A percentile compares a stretch with the other conserved stretches of the same genome.
These are phyloP conservation scores for Paraleonurus japonicus DNA, from an alignment of 257 asterid species.

Conservation along the genomic window DNA sequence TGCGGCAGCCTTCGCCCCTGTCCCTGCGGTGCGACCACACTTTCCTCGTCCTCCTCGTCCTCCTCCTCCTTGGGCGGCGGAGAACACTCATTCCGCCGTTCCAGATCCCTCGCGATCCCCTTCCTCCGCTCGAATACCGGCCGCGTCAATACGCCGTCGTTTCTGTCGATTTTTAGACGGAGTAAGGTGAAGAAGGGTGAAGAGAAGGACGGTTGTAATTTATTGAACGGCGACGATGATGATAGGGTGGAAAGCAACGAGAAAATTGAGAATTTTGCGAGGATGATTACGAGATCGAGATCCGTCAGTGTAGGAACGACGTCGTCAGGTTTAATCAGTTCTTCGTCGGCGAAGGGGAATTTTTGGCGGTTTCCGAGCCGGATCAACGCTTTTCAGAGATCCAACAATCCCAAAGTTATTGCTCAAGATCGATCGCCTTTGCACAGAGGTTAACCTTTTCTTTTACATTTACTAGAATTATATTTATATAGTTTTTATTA, in stretches of 20 bases:
- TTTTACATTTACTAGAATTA: neutral
- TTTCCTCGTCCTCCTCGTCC: constrained; percentile 29
- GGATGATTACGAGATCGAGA: constrained; percentile 67
- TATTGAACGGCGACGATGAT: neutral
- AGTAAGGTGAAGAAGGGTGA: constrained; percentile 34
- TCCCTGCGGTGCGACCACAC: too few relatives aligned
- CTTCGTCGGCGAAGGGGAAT: constrained; percentile 41
- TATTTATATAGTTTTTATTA: neutral
- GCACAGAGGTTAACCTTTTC: constrained; percentile 43
- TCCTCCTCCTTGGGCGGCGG: constrained; percentile 29
- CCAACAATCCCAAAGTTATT: constrained; percentile 41
- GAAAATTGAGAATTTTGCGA: constrained; percentile 57
- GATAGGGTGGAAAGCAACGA: constrained; percentile 21
- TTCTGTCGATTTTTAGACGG: constrained; percentile 41
- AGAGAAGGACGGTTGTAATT: neutral
- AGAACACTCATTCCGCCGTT: constrained; percentile 57
- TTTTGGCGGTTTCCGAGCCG: constrained; percentile 52
- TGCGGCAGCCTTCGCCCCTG: constrained; percentile 80
- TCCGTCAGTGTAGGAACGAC: constrained; percentile 46
- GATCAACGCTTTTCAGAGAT: constrained; percentile 60
- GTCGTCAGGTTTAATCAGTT: constrained; percentile 19
- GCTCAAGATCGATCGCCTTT: constrained; percentile 50
- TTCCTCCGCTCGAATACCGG: constrained; percentile 45
- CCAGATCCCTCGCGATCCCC: constrained; percentile 75
- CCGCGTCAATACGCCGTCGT: constrained; percentile 40